Evolutionary conservation across 441 rosid genomes (phyloP).

Genomic region (Corymbia citriodora): DNA sequence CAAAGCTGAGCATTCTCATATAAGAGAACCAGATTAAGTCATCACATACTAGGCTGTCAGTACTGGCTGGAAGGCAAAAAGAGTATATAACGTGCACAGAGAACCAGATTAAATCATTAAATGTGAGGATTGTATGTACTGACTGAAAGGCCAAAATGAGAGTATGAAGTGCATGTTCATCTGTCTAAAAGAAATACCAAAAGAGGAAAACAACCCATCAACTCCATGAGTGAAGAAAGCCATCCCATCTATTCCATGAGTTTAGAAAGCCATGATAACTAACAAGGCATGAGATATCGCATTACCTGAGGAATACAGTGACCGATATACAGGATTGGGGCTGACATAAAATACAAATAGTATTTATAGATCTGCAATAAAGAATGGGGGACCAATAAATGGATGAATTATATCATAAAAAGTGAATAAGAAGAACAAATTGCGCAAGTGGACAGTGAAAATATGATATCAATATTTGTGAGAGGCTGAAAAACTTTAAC

Average conservation of each 20-base stretch:
- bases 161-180: not conserved
- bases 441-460: not conserved
- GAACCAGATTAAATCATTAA: not conserved
- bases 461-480: not conserved
- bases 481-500: not conserved
- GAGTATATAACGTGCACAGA: not conserved
- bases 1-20: not conserved
- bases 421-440: not conserved
- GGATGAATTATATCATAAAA: not conserved
- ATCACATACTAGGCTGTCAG: not conserved
- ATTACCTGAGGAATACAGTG: conserved; percentile 75
- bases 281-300: not conserved
- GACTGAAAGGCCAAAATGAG: not conserved
- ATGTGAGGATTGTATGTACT: not conserved
- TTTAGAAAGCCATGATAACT: not conserved
- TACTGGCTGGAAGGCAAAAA: not conserved
- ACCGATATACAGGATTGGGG: conserved; percentile 53
- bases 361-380: conserved; percentile 61
- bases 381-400: conserved; percentile 1
- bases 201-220: not conserved
- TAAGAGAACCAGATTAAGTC: not conserved
- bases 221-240: not conserved
- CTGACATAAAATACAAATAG: conserved; percentile 52
- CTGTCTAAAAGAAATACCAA: not conserved
- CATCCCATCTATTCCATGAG: not conserved